Evolutionary conservation across 768 basidiomycete genomes (phyloP).

Genomic region (Mycena indigotica): DNA sequence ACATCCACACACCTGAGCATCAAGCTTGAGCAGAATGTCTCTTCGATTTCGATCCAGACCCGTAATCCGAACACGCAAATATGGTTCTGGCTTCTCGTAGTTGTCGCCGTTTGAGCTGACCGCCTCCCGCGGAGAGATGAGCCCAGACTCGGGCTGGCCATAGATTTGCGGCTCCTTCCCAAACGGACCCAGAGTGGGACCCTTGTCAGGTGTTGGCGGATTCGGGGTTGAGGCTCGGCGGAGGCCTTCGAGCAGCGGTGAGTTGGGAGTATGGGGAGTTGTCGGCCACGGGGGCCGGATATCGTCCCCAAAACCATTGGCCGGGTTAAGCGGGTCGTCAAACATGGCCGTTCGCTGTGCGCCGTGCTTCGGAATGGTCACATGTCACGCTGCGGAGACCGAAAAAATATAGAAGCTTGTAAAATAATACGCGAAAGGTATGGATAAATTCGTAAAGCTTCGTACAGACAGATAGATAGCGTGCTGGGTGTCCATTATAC

Average conservation of each 20-base stretch:
- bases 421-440: not conserved
- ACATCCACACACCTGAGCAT: slow-evolving; percentile 76
- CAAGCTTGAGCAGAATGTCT: slow-evolving; percentile 91
- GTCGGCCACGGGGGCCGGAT: slow-evolving; percentile 74
- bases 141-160: slow-evolving; percentile 80
- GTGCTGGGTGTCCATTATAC: not conserved
- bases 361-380: not conserved
- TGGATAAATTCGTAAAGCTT: not conserved
- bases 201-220: slow-evolving; percentile 53
- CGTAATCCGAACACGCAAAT: slow-evolving; percentile 86
- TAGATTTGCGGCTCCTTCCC: slow-evolving; percentile 86
- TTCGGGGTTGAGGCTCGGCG: slow-evolving; percentile 60
- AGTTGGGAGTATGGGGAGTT: slow-evolving; percentile 71
- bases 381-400: not conserved
- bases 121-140: slow-evolving; percentile 74
- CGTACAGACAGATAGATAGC: not conserved
- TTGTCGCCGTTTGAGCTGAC: slow-evolving; percentile 67
- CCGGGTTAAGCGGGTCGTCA: slow-evolving; percentile 66
- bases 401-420: not conserved
- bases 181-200: slow-evolving; percentile 59
- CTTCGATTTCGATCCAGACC: slow-evolving; percentile 92
- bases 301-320: slow-evolving; percentile 54
- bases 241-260: slow-evolving; percentile 66
- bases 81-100: slow-evolving; percentile 79
- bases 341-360: slow-evolving; percentile 47